Base-by-base conservation (phyloP, 352 stramenopile genomes). In the Phytophthora fragariaefolia region DNA sequence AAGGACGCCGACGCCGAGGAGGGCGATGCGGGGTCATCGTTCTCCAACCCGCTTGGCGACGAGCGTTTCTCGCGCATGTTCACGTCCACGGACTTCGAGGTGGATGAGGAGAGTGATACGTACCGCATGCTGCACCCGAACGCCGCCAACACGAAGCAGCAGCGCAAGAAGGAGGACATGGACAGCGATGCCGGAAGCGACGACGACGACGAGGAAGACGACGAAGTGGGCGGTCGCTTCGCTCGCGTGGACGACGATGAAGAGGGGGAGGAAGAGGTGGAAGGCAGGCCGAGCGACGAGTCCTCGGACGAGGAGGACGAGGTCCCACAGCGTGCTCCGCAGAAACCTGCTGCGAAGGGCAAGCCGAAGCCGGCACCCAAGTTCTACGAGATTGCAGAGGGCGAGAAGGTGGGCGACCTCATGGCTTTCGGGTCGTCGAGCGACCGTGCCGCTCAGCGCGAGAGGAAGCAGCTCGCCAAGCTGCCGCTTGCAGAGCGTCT, bases 11-110 rank as follows among this genome's bases (percentile, higher is more conserved):
- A 67, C 8, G 53, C 57, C 2, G 75, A 79, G 1, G 73, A 74
- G 4, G 54, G 57, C 1, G 55, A 63, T 22, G 32, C 62, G 4
- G 66, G 68, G 3, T 71, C 62, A 17, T 64, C 66, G 24, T 83
- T 89, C 61, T 74, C 74, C 2, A 97, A 97, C 45, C 89, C 86
- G 24, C 76, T 99, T 30, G 88, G 87, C 40, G 98, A 99, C 81
- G 91, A 99, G 72, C 97, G 98, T 63, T 99, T 99, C 73, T 92
- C 94, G 50, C 84, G 82, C 42, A 93, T 99, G 78, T 99, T 99
- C 75, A 92, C 89, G 67, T 98, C 98, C 61, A 90, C 87, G 32
- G 97, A 99, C 81, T 99, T 99, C 77, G 76, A 99, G 71, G 97
- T 99, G 67, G 97, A 99, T 79, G 87, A 99, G 66, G 85, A 98